Evolutionary conservation across 2,329 filamentous ascomycete species (phyloP).

Genomic region (Epichloe scottii): DNA sequence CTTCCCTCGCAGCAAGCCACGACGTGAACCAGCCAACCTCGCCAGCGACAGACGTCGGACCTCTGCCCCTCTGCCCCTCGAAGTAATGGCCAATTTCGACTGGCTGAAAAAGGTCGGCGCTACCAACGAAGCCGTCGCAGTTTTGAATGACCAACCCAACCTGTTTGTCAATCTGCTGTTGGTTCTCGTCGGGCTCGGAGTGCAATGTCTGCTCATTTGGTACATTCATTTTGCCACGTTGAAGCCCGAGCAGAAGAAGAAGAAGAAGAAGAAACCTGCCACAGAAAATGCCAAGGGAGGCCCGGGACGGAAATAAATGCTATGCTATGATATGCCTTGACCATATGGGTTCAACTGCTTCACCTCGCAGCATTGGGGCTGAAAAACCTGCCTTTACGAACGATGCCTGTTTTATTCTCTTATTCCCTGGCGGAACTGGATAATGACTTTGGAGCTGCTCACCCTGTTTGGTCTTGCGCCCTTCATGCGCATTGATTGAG

Average conservation of each 20-base stretch:
- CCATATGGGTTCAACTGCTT: neutral
- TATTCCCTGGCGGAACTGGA: neutral
- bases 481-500: too few species aligned
- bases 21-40: neutral
- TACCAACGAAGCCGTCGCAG: conserved; percentile 43
- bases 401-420: neutral
- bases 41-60: neutral
- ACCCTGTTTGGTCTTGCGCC: neutral
- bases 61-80: neutral
- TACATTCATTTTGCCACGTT: conserved; percentile 47
- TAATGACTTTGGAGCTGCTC: neutral
- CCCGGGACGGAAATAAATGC: neutral
- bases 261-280: conserved; percentile 22
- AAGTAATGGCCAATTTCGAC: conserved; percentile 38
- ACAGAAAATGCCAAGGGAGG: neutral
- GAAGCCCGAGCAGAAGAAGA: conserved; percentile 48
- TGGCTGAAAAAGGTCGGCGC: conserved; percentile 45
- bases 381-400: neutral
- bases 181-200: conserved; percentile 35
- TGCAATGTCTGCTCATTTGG: conserved; percentile 37
- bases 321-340: neutral
- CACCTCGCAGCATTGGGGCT: neutral
- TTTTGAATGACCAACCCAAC: conserved; percentile 48
- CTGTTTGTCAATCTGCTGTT: conserved; percentile 45
- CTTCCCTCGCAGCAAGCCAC: neutral